Evolutionary conservation across 1,284 basidiomycete species (phyloP).

Genomic region (Leccinum pachyderme): DNA sequence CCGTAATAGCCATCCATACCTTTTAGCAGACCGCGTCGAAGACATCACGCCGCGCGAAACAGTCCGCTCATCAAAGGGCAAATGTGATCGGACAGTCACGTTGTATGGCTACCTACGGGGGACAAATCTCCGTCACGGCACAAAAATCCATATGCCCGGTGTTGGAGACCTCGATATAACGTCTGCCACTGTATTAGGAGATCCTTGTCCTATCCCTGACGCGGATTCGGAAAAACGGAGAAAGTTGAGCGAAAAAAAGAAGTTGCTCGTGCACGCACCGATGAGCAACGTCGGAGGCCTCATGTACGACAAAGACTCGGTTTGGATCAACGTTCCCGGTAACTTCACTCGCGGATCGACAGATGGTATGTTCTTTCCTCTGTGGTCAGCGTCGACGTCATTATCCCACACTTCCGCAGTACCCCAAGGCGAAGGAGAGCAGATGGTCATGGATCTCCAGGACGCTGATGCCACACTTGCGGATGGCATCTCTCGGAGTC

Average conservation of each 20-base stretch:
- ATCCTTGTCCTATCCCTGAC: conserved; percentile 95
- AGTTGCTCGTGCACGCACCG: conserved; percentile 90
- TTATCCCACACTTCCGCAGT: conserved; percentile 26
- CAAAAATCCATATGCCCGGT: conserved; percentile 94
- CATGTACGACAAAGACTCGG: conserved; percentile 97
- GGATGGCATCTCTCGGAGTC: conserved; percentile 76
- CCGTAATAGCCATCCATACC: conserved; percentile 92
- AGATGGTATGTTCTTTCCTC: conserved; percentile 45
- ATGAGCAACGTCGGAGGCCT: conserved; percentile 99
- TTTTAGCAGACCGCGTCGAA: conserved; percentile 94
- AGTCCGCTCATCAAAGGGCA: conserved; percentile 76
- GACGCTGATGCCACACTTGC: conserved; percentile 83
- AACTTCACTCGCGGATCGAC: conserved; percentile 78
- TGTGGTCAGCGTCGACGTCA: not conserved
- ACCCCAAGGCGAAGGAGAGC: conserved; percentile 87
- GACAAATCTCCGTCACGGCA: conserved; percentile 79
- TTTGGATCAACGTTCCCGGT: conserved; percentile 97
- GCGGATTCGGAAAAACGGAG: conserved; percentile 90
- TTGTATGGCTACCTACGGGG: conserved; percentile 95
- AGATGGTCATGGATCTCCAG: conserved; percentile 97
- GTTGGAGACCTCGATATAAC: conserved; percentile 85
- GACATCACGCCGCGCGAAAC: conserved; percentile 91
- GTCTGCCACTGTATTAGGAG: conserved; percentile 74
- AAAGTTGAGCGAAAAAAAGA: conserved; percentile 94
- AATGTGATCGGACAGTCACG: conserved; percentile 88